Evolutionary conservation across 2,329 filamentous ascomycete genomes (phyloP).

Genomic region (Zalaria obscura): DNA sequence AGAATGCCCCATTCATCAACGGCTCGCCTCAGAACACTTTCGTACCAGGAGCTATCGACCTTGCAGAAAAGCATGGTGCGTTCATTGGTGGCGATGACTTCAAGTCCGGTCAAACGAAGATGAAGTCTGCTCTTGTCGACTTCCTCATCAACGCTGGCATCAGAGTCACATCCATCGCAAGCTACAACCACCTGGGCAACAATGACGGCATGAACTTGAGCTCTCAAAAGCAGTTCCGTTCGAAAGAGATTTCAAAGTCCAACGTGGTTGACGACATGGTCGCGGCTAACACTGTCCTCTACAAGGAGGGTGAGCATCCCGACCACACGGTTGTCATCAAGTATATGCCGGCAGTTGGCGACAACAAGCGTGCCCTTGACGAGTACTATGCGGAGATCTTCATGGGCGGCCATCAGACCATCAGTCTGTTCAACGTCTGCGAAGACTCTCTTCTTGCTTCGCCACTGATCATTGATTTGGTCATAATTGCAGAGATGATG

Average conservation of each 20-base stretch:
- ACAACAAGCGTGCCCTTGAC: conserved; percentile 97
- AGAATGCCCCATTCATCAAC: conserved; percentile 91
- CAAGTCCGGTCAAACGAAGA: conserved; percentile 99
- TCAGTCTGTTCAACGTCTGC: conserved; percentile 96
- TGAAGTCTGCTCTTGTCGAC: conserved; percentile 98
- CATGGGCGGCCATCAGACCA: conserved; percentile 95
- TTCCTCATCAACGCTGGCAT: conserved; percentile 98
- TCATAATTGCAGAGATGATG: conserved; percentile 92
- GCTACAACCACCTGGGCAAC: conserved; percentile 99
- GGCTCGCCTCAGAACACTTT: conserved; percentile 99
- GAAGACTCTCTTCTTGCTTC: conserved; percentile 95
- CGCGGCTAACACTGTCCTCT: conserved; percentile 81
- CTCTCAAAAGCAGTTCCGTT: conserved; percentile 96
- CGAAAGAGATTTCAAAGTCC: conserved; percentile 98
- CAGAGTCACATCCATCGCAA: conserved; percentile 95
- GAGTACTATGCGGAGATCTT: conserved; percentile 99
- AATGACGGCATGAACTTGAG: conserved; percentile 98
- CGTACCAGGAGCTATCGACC: conserved; percentile 77
- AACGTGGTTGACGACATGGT: conserved; percentile 99
- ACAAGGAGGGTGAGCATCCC: conserved; percentile 83
- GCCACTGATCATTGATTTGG: conserved; percentile 92
- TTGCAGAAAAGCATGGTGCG: conserved; percentile 72
- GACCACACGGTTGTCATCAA: conserved; percentile 99
- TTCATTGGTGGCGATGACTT: conserved; percentile 98
- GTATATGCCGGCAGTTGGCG: conserved; percentile 97